These are phyloP conservation scores for Lactarius sp. DNA, from an alignment of 768 basidiomycete genomes.

Conservation along the genomic window DNA sequence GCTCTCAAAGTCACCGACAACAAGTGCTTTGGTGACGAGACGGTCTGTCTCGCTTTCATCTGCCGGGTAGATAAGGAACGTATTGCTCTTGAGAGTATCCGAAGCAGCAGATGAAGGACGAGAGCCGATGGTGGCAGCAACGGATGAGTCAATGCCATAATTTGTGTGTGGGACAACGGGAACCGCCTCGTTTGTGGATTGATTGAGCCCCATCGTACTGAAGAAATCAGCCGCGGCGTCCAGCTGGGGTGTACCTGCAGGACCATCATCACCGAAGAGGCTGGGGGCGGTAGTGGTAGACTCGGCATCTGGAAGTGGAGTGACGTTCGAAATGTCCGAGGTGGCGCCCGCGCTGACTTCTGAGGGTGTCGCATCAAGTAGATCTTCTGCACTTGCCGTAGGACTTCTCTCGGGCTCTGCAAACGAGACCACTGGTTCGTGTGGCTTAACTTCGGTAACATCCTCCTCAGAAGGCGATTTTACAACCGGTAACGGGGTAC, in stretches of 20 bases:
- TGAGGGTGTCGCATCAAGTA: slow-evolving; percentile 62
- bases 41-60: slow-evolving; percentile 86
- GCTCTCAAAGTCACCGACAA: slow-evolving; percentile 91
- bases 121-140: slow-evolving; percentile 93
- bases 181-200: slow-evolving; percentile 38
- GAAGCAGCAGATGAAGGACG: slow-evolving; percentile 77
- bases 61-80: slow-evolving; percentile 85
- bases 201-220: slow-evolving; percentile 61
- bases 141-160: slow-evolving; percentile 80
- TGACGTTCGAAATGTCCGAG: slow-evolving; percentile 55
- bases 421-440: slow-evolving; percentile 80
- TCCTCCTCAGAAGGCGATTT: slow-evolving; percentile 32
- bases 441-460: slow-evolving; percentile 41
- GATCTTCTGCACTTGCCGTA: slow-evolving; percentile 39
- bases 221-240: slow-evolving; percentile 84
- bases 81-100: slow-evolving; percentile 67
- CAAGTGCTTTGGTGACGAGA: slow-evolving; percentile 86
- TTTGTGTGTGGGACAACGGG: slow-evolving; percentile 73
- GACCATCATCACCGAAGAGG: slow-evolving; percentile 76
- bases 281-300: slow-evolving; percentile 84
- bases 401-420: slow-evolving; percentile 61
- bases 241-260: slow-evolving; percentile 56
- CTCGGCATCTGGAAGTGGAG: slow-evolving; percentile 60
- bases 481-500: slow-evolving; percentile 26
- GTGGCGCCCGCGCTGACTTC: slow-evolving; percentile 63